Percentiles rank a stretch among this genome's conserved stretches.
phyloP scores from a whole-genome alignment of 768 basidiomycete genomes.

The Phaeolepiota aurea region DNA sequence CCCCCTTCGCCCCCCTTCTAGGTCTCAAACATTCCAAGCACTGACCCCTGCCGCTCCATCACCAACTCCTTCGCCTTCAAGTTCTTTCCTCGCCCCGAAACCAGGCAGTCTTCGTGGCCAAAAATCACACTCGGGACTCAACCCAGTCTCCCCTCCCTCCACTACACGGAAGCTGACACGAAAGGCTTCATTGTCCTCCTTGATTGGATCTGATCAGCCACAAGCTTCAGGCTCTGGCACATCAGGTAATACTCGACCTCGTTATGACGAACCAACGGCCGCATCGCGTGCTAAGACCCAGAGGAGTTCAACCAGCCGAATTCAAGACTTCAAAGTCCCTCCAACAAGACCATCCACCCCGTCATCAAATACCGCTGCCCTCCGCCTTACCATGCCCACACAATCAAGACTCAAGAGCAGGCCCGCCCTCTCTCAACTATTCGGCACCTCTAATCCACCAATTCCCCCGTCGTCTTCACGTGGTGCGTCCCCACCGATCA shows the following conservation, averaged over 20 bases:
- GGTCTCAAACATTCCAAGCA: conserved; percentile 55
- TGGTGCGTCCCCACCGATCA: not conserved
- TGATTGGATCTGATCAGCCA: conserved; percentile 52
- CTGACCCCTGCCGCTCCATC: conserved; percentile 39
- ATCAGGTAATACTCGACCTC: conserved; percentile 24
- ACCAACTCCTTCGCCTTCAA: conserved; percentile 40
- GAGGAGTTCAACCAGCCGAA: conserved; percentile 56
- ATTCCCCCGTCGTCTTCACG: conserved; percentile 19
- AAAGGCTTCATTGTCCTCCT: conserved; percentile 73
- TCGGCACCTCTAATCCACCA: conserved; percentile 34
- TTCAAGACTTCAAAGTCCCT: conserved; percentile 64
- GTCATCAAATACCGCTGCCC: conserved; percentile 66
- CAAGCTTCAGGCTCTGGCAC: conserved; percentile 51
- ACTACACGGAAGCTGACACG: conserved; percentile 56
- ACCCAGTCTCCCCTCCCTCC: conserved; percentile 64
- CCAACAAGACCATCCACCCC: conserved; percentile 75
- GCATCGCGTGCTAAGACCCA: conserved; percentile 74
- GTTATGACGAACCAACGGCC: conserved; percentile 75
- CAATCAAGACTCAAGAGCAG: conserved; percentile 68
- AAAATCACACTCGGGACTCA: conserved; percentile 78
- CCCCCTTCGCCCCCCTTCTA: conserved; percentile 46
- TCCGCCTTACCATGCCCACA: conserved; percentile 84
- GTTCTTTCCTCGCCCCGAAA: conserved; percentile 51
- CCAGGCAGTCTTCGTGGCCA: conserved; percentile 73
- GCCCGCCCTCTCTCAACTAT: conserved; percentile 70